Base-by-base conservation (phyloP, 2,329 filamentous ascomycete species). In the Trichoderma asperellum region DNA sequence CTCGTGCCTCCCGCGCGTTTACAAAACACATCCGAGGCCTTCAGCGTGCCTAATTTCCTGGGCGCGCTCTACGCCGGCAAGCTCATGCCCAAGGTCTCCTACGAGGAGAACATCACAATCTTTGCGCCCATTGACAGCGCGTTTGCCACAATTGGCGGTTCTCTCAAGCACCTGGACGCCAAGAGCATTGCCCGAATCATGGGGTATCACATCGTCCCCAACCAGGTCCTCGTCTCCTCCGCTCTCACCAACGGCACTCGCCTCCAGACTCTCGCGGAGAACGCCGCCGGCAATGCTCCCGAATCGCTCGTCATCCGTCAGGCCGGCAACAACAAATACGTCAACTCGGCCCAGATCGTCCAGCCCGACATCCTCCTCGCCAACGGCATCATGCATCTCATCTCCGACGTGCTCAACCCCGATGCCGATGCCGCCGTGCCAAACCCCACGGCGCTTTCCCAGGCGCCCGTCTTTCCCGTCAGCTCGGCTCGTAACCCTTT, bases 131-230 rank as follows among this genome's bases (percentile, higher is more conserved):
- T 80, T 75, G 88, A 91, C 76, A 80, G 80, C 2, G 88, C 88
- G 14, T 88, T 91, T 79, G 80, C 84, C 40, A 77, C 80, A 32
- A 86, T 91, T 55, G 87, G 85, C 68, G 86, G 83, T 61, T 79
- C 84, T 32, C 75, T 88, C 12, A 76, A 78, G 34, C 82, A 83
- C 69, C 76, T 89, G 35, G 82, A 81, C 29, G 75, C 78, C 0
- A 77, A 82, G 5, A 77, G 87, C 16, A 80, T 91, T 1, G 76
- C 81, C 2, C 77, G 76, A 34, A 83, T 92, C 62, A 81, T 92
- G 40, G 79, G 83, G 32, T 92, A 92, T 79, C 90, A 93, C 76
- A 83, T 92, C 63, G 79, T 92, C 56, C 82, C 84, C n/a, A 83
- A 81, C 64, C 80, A 80, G 7, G 82, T 89, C 1, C 77, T 84